These are phyloP conservation scores for Coniochaeta sp. DNA, from an alignment of 2,329 filamentous ascomycete species.

Conservation along the genomic window DNA sequence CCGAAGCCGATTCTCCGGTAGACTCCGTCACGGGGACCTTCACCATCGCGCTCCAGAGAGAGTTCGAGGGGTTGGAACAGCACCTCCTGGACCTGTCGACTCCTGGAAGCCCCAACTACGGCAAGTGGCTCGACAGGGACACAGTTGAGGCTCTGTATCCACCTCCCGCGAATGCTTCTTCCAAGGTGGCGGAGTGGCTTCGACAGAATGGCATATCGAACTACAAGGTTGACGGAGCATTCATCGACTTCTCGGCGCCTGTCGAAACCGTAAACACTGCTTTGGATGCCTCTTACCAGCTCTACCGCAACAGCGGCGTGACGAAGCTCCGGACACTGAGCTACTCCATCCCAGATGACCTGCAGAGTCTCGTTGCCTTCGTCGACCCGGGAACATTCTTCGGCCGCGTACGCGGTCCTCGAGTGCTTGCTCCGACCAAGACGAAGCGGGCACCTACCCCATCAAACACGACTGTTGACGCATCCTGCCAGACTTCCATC, in stretches of 20 bases:
- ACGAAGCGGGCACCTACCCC: not conserved
- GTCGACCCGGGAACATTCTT: conserved; percentile 5
- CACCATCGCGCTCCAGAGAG: conserved; percentile 4
- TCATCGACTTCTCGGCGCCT: conserved; percentile 4
- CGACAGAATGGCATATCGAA: not conserved
- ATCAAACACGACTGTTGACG: conserved; percentile 8
- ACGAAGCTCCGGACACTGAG: conserved; percentile 6
- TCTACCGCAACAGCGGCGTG: conserved; percentile 1
- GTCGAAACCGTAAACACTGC: conserved; percentile 1
- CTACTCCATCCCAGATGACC: conserved; percentile 5
- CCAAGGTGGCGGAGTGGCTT: conserved; percentile 3
- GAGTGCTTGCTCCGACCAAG: not conserved
- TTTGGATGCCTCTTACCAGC: conserved; percentile 4
- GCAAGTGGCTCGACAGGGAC: conserved; percentile 3
- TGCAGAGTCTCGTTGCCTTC: not conserved
- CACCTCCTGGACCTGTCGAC: conserved; percentile 4
- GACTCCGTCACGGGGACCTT: not conserved
- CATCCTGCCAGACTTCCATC: conserved; percentile 22
- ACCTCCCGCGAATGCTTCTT: not conserved
- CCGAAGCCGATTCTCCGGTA: not conserved
- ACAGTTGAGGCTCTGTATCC: not conserved
- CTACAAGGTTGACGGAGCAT: conserved; percentile 2
- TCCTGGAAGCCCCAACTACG: conserved; percentile 5
- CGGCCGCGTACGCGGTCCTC: not conserved
- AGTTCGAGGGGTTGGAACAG: conserved; percentile 3